Conservation (phyloP, 257 asterid genomes). For the Solanum neorickii region DNA sequence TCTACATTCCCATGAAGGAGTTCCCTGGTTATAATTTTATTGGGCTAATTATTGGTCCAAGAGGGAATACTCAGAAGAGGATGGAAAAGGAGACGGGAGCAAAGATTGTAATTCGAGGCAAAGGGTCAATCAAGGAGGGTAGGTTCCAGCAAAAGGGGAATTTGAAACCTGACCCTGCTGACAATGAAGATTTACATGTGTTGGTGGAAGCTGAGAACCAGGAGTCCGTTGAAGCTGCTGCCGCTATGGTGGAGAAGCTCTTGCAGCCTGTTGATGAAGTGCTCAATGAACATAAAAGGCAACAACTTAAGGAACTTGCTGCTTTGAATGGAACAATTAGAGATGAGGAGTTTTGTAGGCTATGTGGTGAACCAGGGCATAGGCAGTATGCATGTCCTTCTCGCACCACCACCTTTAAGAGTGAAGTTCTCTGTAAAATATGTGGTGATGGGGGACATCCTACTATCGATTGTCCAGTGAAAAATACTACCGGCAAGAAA, state of each 20-base stretch:
- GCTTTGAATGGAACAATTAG: constrained; percentile 93
- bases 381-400: constrained; percentile 93
- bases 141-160: constrained; percentile 85
- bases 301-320: constrained; percentile 94
- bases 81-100: constrained; percentile 97
- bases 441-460: constrained; percentile 99
- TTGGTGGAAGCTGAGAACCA: constrained; percentile 93
- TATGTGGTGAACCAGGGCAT: constrained; percentile 96
- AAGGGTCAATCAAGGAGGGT: constrained; percentile 95
- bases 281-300: constrained; percentile 92
- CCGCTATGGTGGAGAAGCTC: constrained; percentile 91
- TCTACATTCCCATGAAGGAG: constrained; percentile 90
- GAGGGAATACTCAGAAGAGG: constrained; percentile 95
- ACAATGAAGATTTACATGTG: constrained; percentile 93
- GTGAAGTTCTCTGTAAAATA: constrained; percentile 82
- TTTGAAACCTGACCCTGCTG: constrained; percentile 71
- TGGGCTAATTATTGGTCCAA: constrained; percentile 86
- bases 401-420: constrained; percentile 70
- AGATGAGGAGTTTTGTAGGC: constrained; percentile 85
- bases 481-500: constrained; percentile 88
- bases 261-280: constrained; percentile 98
- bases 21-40: constrained; percentile 90
- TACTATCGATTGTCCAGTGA: constrained; percentile 87
- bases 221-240: constrained; percentile 90
- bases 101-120: constrained; percentile 90